Base-by-base conservation (phyloP, 225 moss, liverwort and hornwort genomes). In the Bryoerythrophyllum caledonicum region DNA sequence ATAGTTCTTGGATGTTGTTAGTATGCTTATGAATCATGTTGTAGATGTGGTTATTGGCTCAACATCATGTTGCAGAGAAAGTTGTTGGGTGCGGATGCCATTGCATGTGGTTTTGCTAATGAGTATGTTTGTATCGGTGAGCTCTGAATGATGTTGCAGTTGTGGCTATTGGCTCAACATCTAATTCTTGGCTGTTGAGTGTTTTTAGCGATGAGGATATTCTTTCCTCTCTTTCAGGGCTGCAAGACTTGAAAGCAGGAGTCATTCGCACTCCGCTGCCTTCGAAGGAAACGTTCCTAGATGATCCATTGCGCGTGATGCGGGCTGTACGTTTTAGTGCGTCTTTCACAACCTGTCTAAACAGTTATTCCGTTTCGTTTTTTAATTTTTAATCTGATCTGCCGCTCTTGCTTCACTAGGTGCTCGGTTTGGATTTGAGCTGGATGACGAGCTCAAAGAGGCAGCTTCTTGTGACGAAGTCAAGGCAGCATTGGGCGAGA, bases 271-370 rank as follows among this genome's bases (percentile, higher is more conserved):
- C 95, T 55, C 93, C 93, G 10, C 76, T 97, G 79, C 83, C 94
- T 64, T 63, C 96, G 11, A 86, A 89, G 51, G 85, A 88, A 32
- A 97, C 94, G 5, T 97, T 94, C 75, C 81, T 97, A 66, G 94
- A 97, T 80, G 92, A 97, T 27, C 96, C 92, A 26, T 86, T 94
- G 46, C 94, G 92, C 69, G 96, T 97, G 21, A 79, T 88, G 73
- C 87, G 94, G 14, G 86, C 90, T 75, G 83, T 97, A 34, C 91
- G 92, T 32, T 94, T 94, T 83, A 91, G 96, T 97, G 74, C 38
- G 68, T 57, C 46, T 69, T 71, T 23, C 27, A 32, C 48, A 32
- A 11, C 63, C 1, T 19, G 23, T 61, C 16, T 20, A 12, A n/a
- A 49, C 6, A 53, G 4, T 35, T 35, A 7, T 12, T 26, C 66